Percentiles rank a stretch among this genome's conserved stretches.
These are phyloP conservation scores for Telfairia occidentalis DNA, from an alignment of 331 rosid genomes.

Conservation along the genomic window DNA sequence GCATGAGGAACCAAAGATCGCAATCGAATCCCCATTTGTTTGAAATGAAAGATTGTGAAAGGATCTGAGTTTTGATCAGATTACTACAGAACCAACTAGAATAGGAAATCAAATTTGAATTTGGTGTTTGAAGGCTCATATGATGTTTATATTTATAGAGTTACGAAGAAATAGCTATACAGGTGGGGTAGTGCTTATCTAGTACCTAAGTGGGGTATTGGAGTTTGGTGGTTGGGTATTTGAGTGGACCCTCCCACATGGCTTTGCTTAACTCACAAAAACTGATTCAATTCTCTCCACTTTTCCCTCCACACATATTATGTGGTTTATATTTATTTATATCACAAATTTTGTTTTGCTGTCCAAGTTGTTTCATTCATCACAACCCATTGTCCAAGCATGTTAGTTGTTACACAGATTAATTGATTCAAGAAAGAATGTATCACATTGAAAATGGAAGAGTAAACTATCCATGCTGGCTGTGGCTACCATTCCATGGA, in stretches of 20 bases:
- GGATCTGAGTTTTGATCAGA: background rate
- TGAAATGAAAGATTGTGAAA: background rate
- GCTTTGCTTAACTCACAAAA: background rate
- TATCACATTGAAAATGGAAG: background rate
- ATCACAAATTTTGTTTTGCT: background rate
- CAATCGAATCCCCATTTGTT: background rate
- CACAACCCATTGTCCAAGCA: background rate
- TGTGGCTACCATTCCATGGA: background rate
- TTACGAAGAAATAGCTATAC: background rate
- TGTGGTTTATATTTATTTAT: background rate
- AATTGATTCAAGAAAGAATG: background rate
- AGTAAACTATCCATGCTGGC: background rate
- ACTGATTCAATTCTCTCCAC: background rate
- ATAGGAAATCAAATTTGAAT: background rate
- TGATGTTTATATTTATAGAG: background rate
- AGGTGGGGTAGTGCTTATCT: background rate
- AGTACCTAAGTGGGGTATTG: background rate
- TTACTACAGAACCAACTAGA: background rate
- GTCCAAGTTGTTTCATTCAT: background rate
- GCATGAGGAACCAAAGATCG: slow-evolving; percentile 1
- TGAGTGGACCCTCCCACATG: background rate
- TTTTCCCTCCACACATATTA: background rate
- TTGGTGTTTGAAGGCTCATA: background rate
- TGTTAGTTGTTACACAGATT: background rate
- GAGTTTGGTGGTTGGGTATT: slow-evolving; percentile 2